Evolutionary conservation across 176 grass and related monocot species (phyloP).

Genomic region (Oryza punctata): DNA sequence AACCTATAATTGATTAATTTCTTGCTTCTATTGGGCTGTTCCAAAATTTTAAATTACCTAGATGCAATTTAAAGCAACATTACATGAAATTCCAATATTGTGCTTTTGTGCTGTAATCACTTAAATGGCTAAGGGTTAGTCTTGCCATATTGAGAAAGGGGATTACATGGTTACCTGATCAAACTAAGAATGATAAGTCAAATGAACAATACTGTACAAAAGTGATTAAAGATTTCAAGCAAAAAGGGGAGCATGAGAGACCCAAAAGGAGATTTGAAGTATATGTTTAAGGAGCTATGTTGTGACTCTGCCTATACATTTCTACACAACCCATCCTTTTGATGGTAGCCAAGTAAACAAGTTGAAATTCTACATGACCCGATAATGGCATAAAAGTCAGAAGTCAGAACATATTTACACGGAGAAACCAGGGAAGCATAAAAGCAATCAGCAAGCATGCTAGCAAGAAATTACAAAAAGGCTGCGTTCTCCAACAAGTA

Average conservation of each 20-base stretch:
- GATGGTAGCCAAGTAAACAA: neutral
- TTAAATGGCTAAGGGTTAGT: neutral
- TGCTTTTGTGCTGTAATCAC: neutral
- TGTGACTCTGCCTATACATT: slow-evolving; percentile 13
- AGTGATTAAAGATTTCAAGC: neutral
- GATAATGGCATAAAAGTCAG: neutral
- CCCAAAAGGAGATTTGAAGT: neutral
- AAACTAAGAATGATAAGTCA: neutral
- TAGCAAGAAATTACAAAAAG: slow-evolving; percentile 66
- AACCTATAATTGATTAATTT: neutral
- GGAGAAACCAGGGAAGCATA: slow-evolving; percentile 82
- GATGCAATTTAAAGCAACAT: neutral
- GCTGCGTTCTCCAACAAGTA: slow-evolving; percentile 52
- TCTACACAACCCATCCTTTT: slow-evolving; percentile 1
- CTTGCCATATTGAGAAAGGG: neutral
- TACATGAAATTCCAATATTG: neutral
- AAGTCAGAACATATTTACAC: slow-evolving; percentile 64
- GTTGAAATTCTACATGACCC: neutral
- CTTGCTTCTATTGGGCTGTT: neutral
- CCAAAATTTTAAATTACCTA: neutral
- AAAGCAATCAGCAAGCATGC: slow-evolving; percentile 63
- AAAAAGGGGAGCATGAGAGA: neutral
- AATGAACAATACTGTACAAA: neutral
- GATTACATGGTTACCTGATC: no score
- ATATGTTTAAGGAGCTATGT: neutral